Conservation (phyloP, 495 filamentous ascomycete genomes). For the Rhypophila decipiens region DNA sequence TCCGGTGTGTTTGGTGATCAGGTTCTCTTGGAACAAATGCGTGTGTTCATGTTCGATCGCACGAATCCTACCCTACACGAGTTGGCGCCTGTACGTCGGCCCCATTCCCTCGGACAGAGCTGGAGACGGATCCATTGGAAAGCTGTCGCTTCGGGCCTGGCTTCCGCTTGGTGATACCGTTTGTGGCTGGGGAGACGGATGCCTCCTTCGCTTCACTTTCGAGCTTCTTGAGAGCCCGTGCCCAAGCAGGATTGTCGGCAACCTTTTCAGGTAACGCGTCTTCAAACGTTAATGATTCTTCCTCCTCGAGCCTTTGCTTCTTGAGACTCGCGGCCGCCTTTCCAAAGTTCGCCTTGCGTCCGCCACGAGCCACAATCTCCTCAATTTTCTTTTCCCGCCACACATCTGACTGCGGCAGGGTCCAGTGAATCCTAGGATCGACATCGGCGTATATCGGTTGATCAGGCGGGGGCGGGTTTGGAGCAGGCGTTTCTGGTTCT, state of each 20-base stretch:
- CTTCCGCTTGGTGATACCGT: neutral
- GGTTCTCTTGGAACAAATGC: too few species aligned
- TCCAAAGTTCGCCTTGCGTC: constrained; percentile 35
- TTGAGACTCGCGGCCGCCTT: constrained; percentile 29
- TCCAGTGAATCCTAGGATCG: constrained; percentile 40
- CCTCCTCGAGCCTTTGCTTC: constrained; percentile 18
- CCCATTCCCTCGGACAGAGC: too few species aligned
- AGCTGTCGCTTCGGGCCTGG: neutral
- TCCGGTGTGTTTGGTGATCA: too few species aligned
- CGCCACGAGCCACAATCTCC: constrained; percentile 37
- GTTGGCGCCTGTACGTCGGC: too few species aligned
- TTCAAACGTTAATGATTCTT: constrained; percentile 11
- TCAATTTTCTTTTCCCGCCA: constrained; percentile 34
- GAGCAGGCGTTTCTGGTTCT: neutral
- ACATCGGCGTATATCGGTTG: constrained; percentile 24
- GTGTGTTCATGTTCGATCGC: too few species aligned
- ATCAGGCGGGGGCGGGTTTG: constrained; percentile 6
- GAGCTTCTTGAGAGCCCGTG: constrained; percentile 9
- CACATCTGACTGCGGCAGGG: constrained; percentile 25
- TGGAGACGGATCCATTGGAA: neutral
- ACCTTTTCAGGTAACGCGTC: constrained; percentile 24
- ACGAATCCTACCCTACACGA: too few species aligned
- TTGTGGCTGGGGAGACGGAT: neutral
- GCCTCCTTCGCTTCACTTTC: neutral
- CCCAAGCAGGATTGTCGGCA: constrained; percentile 20